phyloP scores from a whole-genome alignment of 257 asterid species.

The Scutellaria baicalensis region DNA sequence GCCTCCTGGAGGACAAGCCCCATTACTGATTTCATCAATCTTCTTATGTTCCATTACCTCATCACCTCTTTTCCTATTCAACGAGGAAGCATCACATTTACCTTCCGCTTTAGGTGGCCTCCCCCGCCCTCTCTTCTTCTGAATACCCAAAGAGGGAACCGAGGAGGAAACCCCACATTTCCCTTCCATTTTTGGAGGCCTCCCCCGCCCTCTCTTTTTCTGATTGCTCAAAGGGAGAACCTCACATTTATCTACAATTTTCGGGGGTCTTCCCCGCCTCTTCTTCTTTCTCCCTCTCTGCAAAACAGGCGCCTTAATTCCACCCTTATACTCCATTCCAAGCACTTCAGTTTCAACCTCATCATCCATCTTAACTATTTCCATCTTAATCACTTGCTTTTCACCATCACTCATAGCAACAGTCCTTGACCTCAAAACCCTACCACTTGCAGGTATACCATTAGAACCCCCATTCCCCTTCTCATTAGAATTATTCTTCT shows the following conservation, averaged over 20 bases:
- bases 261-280: conserved; percentile 39
- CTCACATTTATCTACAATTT: conserved; percentile 16
- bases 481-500: conserved; percentile 10
- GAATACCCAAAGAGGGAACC: not conserved
- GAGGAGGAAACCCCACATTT: conserved; percentile 6
- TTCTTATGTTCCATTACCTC: conserved; percentile 9
- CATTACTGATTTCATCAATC: conserved; percentile 9
- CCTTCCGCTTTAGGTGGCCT: conserved; percentile 28
- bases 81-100: conserved; percentile 3
- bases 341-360: not conserved
- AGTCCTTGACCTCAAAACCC: conserved; percentile 79
- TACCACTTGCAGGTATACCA: conserved; percentile 31
- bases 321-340: not conserved
- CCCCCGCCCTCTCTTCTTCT: conserved; percentile 20
- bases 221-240: not conserved
- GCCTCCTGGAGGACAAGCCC: conserved; percentile 17
- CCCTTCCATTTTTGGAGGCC: conserved; percentile 26
- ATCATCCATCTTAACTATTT: conserved; percentile 18
- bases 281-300: conserved; percentile 8
- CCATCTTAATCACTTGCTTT: conserved; percentile 30
- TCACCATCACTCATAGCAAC: conserved; percentile 41
- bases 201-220: conserved; percentile 24
- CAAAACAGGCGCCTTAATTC: conserved; percentile 8
- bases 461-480: conserved; percentile 20
- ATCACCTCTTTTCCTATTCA: conserved; percentile 3